These are phyloP conservation scores for Eragrostis tef DNA, from an alignment of 202 grass and related monocot genomes.

Conservation along the genomic window DNA sequence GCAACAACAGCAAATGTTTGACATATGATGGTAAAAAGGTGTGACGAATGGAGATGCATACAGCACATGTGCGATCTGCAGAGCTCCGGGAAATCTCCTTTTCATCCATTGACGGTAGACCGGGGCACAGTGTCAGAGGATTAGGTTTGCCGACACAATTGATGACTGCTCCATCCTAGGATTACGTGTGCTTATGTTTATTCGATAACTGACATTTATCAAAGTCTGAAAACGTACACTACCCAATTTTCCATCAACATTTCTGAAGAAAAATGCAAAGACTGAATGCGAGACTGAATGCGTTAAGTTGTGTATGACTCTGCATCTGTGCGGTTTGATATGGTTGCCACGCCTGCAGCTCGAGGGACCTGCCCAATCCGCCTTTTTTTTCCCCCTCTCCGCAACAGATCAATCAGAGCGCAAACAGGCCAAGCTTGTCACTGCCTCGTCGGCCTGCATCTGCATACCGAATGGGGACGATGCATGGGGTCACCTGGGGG, in stretches of 20 bases:
- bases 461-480: conserved; percentile 14
- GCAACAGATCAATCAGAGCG: conserved; percentile 32
- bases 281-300: no score
- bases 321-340: conserved; percentile 2
- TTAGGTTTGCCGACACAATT: conserved; percentile 48
- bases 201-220: neutral
- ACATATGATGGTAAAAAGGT: neutral
- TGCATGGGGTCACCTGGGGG: conserved; percentile 41
- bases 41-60: conserved; percentile 7
- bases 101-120: neutral
- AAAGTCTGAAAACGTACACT: neutral
- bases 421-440: neutral
- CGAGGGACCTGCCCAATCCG: neutral
- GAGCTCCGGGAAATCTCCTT: conserved; percentile 14
- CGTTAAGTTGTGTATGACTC: neutral
- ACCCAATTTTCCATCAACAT: neutral
- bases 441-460: neutral
- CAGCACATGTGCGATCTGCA: conserved; percentile 1
- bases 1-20: neutral
- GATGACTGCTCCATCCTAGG: neutral
- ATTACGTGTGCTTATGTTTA: neutral
- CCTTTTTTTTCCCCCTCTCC: neutral
- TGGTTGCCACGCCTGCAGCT: conserved; percentile 38
- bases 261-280: neutral
- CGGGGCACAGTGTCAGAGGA: conserved; percentile 16